A percentile compares a stretch with the other conserved stretches of the same genome.
Evolutionary conservation across 2,329 filamentous ascomycete genomes (phyloP).

Genomic region (Metarhizium humberi): DNA sequence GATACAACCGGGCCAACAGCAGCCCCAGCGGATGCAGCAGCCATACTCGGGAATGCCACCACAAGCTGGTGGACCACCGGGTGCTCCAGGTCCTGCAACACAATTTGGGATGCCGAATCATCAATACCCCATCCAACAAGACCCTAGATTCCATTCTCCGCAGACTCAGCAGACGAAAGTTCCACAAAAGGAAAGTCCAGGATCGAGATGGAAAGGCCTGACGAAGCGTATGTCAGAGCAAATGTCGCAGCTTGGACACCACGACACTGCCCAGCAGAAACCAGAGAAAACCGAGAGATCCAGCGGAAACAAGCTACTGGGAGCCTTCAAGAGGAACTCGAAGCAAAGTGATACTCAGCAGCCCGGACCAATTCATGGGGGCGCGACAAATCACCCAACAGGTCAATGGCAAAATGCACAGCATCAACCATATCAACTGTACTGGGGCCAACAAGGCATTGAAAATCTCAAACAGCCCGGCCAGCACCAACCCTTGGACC

Average conservation of each 20-base stretch:
- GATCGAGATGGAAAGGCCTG: conserved; percentile 24
- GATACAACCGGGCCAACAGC: neutral
- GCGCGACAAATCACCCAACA: neutral
- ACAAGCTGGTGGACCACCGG: neutral
- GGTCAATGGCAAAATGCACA: neutral
- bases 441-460: neutral
- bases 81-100: neutral
- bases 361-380: neutral
- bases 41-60: conserved; percentile 2
- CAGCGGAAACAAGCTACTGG: conserved; percentile 18
- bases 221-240: conserved; percentile 24
- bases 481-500: neutral
- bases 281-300: conserved; percentile 13
- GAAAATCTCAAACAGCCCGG: neutral
- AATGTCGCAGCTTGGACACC: conserved; percentile 8
- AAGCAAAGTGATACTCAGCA: conserved; percentile 11
- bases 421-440: neutral
- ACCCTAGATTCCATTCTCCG: neutral
- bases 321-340: conserved; percentile 22
- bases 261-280: conserved; percentile 8
- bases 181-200: conserved; percentile 8
- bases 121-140: neutral
- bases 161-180: neutral
- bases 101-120: neutral
- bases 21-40: conserved; percentile 7